A percentile compares a stretch with the other conserved stretches of the same genome.
phyloP scores from a whole-genome alignment of 441 rosid species.

The Adansonia madagascariensis region DNA sequence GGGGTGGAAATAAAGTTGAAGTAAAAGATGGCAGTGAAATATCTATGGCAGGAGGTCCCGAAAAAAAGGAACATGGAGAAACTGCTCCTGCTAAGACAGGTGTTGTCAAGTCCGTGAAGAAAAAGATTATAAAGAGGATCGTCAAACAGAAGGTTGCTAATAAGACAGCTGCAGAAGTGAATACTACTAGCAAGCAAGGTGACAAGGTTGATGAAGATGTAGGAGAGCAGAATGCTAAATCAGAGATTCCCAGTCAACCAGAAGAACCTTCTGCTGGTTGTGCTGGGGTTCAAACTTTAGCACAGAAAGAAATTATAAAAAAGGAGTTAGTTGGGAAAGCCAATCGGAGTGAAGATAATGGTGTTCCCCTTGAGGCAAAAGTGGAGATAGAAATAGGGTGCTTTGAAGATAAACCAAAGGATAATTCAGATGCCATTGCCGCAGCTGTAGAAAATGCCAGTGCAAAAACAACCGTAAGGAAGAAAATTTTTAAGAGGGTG shows the following conservation, averaged over 20 bases:
- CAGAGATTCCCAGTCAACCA: constrained; percentile 46
- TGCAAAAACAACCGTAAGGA: constrained; percentile 63
- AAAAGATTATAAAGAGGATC: constrained; percentile 77
- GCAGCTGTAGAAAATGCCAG: constrained; percentile 49
- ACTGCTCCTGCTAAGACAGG: constrained; percentile 42
- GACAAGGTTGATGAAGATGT: constrained; percentile 49
- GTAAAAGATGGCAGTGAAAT: constrained; percentile 34
- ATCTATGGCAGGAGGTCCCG: constrained; percentile 42
- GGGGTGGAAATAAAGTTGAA: constrained; percentile 16
- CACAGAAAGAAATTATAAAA: constrained; percentile 55
- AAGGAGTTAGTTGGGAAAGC: constrained; percentile 46
- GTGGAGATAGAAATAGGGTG: constrained; percentile 43
- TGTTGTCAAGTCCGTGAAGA: constrained; percentile 63
- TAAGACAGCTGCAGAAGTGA: constrained; percentile 50
- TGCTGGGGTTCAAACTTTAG: constrained; percentile 54
- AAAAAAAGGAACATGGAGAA: constrained; percentile 48
- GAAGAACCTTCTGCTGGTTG: constrained; percentile 48
- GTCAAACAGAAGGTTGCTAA: constrained; percentile 61
- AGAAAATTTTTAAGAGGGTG: constrained; percentile 82
- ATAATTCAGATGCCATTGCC: constrained; percentile 46
- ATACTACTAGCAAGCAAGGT: constrained; percentile 42
- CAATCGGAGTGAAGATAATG: constrained; percentile 46
- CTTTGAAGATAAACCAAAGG: constrained; percentile 52
- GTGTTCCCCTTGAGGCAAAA: constrained; percentile 44
- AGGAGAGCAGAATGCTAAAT: constrained; percentile 44